phyloP scores from a whole-genome alignment of 352 stramenopile genomes.

The Phytophthora ramorum region DNA sequence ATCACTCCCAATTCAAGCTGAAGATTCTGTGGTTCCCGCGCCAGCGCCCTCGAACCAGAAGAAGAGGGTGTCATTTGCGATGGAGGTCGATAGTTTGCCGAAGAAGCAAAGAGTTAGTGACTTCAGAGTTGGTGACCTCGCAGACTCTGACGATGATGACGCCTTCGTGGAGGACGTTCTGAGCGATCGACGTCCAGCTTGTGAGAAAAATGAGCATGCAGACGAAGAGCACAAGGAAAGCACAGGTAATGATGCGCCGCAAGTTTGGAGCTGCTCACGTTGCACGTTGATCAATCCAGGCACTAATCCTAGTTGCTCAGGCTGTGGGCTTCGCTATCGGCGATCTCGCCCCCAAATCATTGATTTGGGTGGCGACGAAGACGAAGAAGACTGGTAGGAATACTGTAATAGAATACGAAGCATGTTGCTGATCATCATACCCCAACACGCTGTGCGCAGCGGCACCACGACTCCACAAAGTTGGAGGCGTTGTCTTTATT shows the following conservation, averaged over 20 bases:
- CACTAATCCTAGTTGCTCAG: slow-evolving; percentile 60
- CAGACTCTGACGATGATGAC: slow-evolving; percentile 37
- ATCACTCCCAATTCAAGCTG: slow-evolving; percentile 9
- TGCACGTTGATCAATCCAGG: slow-evolving; percentile 82
- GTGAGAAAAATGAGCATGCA: slow-evolving; percentile 14
- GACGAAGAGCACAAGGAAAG: slow-evolving; percentile 62
- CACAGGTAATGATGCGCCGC: slow-evolving; percentile 23
- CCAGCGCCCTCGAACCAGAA: slow-evolving; percentile 12
- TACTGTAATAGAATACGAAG: slow-evolving; percentile 19
- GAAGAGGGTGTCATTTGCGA: slow-evolving; percentile 36
- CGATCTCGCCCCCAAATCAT: slow-evolving; percentile 64
- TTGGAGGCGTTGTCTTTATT: background rate
- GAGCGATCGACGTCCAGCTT: slow-evolving; percentile 8
- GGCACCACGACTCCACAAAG: background rate
- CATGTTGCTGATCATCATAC: background rate
- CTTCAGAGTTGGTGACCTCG: slow-evolving; percentile 2
- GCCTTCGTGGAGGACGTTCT: slow-evolving; percentile 37
- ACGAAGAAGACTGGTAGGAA: slow-evolving; percentile 44
- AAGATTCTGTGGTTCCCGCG: background rate
- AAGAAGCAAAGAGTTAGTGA: slow-evolving; percentile 30
- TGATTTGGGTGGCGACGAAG: slow-evolving; percentile 52
- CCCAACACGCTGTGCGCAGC: background rate
- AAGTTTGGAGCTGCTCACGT: slow-evolving; percentile 72
- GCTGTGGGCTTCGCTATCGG: slow-evolving; percentile 76
- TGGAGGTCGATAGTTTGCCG: slow-evolving; percentile 18